phyloP scores from a whole-genome alignment of 129 eudicot species.

The Arctium minus region DNA sequence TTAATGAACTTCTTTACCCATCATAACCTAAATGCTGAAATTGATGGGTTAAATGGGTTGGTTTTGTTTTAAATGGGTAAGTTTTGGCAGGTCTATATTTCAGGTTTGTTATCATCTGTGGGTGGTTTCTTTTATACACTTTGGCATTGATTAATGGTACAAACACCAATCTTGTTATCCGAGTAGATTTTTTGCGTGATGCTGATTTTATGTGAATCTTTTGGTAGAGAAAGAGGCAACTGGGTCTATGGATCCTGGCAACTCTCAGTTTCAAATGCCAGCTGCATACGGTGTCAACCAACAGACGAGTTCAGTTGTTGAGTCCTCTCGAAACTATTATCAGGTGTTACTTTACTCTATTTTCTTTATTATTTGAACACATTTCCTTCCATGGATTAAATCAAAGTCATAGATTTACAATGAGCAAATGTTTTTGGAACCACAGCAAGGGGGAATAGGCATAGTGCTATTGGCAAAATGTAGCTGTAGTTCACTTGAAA shows the following conservation, averaged over 20 bases:
- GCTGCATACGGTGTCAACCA: conserved; percentile 50
- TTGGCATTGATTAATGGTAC: no score
- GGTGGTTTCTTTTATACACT: no score
- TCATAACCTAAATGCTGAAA: background rate
- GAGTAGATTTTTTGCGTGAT: background rate
- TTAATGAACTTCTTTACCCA: background rate
- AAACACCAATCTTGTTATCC: no score
- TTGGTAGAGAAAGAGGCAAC: conserved; percentile 48
- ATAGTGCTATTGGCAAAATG: conserved; percentile 1
- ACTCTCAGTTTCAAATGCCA: conserved; percentile 29
- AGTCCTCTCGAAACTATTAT: conserved; percentile 51
- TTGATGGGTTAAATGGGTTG: background rate
- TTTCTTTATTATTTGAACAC: background rate
- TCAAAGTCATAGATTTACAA: background rate
- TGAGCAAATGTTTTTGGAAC: background rate
- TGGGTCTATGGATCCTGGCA: conserved; percentile 39
- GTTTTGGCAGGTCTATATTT: no score
- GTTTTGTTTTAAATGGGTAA: no score
- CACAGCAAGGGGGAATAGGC: background rate
- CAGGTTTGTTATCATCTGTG: no score
- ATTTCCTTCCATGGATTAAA: background rate
- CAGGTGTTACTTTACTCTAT: conserved; percentile 37
- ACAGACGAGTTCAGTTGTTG: conserved; percentile 33
- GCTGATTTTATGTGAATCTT: background rate
- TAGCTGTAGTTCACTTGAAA: background rate